Conservation (phyloP, 805 yeast genomes). For the Saturnispora dispora region DNA sequence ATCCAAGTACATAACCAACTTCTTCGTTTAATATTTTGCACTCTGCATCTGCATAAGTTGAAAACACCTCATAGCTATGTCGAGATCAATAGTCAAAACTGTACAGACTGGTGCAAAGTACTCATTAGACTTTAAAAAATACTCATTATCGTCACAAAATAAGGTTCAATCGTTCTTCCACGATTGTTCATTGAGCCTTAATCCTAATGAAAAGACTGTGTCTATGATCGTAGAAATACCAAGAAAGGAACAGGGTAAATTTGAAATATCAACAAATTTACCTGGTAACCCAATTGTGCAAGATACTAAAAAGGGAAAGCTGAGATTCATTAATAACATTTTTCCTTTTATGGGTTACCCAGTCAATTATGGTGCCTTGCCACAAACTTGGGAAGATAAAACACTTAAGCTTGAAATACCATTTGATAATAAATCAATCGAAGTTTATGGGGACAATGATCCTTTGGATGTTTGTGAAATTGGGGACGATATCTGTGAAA, state of each 20-base stretch:
- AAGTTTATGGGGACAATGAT: conserved; percentile 77
- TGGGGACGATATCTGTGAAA: conserved; percentile 23
- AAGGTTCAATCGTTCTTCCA: conserved; percentile 51
- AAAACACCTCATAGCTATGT: background rate
- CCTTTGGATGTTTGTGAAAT: conserved; percentile 94
- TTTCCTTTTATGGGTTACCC: conserved; percentile 82
- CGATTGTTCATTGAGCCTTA: conserved; percentile 53
- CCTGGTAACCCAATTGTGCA: conserved; percentile 72
- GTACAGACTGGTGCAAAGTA: conserved; percentile 30
- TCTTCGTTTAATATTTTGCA: background rate
- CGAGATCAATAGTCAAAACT: background rate
- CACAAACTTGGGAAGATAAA: conserved; percentile 98
- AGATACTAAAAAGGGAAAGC: conserved; percentile 59
- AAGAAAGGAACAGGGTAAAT: conserved; percentile 75
- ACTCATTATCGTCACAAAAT: conserved; percentile 20
- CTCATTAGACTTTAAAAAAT: conserved; percentile 34
- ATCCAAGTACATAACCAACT: background rate
- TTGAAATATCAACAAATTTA: conserved; percentile 55
- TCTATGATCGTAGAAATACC: conserved; percentile 72
- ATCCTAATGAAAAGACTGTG: conserved; percentile 35
- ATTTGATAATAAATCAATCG: conserved; percentile 4
- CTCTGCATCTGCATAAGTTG: background rate
- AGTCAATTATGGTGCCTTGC: conserved; percentile 81
- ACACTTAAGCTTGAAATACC: conserved; percentile 31
- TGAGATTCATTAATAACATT: conserved; percentile 67